These are phyloP conservation scores for Syncephalis fuscata DNA, from an alignment of 371 early-diverging fungal species.

Conservation along the genomic window DNA sequence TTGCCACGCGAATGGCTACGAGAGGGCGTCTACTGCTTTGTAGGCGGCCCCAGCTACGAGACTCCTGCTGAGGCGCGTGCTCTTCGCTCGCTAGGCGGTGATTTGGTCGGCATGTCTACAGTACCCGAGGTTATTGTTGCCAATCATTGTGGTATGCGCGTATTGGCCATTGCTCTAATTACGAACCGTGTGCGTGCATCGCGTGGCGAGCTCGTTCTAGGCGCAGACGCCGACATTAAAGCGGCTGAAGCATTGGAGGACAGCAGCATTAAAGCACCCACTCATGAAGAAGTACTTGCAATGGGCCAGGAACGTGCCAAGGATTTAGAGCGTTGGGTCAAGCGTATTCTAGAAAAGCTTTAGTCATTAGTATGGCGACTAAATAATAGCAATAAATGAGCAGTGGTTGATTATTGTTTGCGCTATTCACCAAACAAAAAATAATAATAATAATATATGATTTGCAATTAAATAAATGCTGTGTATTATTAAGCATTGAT, in stretches of 20 bases:
- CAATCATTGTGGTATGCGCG: constrained; percentile 74
- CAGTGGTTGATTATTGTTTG: too few species aligned
- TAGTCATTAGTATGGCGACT: too few species aligned
- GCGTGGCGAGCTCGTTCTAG: constrained; percentile 34
- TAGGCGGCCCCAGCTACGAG: constrained; percentile 85
- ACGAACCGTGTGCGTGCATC: constrained; percentile 67
- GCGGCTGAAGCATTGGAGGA: constrained; percentile 9
- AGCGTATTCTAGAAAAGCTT: constrained; percentile 30
- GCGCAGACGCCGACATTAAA: constrained; percentile 20
- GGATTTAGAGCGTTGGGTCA: constrained; percentile 60
- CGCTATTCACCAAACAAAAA: too few species aligned
- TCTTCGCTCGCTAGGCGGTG: constrained; percentile 56
- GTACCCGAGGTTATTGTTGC: constrained; percentile 90
- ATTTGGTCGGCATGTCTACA: constrained; percentile 93
- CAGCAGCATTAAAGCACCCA: constrained; percentile 31
- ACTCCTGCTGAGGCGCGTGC: constrained; percentile 78
- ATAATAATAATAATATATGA: too few species aligned
- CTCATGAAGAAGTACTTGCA: constrained; percentile 81
- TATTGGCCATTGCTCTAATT: constrained; percentile 70
- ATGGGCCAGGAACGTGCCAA: constrained; percentile 48
- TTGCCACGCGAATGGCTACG: constrained; percentile 29
- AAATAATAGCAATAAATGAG: too few species aligned
- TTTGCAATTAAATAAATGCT: too few species aligned
- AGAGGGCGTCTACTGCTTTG: constrained; percentile 78
- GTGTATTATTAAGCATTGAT: too few species aligned